Conservation (phyloP, 495 filamentous ascomycete species). For the Daldinia childiae region DNA sequence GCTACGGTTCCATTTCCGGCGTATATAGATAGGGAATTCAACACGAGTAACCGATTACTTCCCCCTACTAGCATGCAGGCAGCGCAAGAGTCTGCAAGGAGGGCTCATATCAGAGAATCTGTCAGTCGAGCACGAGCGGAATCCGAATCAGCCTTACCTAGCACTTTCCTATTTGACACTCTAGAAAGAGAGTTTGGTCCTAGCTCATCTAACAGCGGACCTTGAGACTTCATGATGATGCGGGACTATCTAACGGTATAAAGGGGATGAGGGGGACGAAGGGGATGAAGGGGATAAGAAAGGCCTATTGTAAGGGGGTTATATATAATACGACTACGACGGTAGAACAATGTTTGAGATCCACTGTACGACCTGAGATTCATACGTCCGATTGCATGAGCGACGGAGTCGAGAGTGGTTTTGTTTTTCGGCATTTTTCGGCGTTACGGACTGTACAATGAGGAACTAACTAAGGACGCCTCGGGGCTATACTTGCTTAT, state of each 20-base stretch:
- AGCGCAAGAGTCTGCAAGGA: constrained; percentile 41
- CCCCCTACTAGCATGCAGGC: constrained; percentile 32
- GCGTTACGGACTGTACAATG: constrained; percentile 21
- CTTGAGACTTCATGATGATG: constrained; percentile 17
- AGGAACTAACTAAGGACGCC: constrained; percentile 1
- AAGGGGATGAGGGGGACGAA: background rate
- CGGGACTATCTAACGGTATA: background rate
- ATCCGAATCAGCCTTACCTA: constrained; percentile 35
- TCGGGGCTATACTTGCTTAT: constrained; percentile 3
- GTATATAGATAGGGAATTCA: background rate
- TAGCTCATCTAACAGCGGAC: constrained; percentile 35
- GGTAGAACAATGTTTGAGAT: constrained; percentile 18
- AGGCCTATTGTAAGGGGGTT: constrained; percentile 6
- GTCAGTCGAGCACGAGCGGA: constrained; percentile 31
- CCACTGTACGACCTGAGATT: constrained; percentile 32
- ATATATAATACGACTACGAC: constrained; percentile 28
- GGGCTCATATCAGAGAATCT: constrained; percentile 38
- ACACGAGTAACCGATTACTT: constrained; percentile 6
- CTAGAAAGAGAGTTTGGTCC: constrained; percentile 37
- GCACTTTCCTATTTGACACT: background rate
- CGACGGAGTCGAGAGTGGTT: constrained; percentile 38
- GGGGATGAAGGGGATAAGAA: background rate
- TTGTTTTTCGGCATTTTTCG: constrained; percentile 11
- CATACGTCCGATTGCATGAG: constrained; percentile 43
- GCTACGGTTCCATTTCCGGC: background rate